Evolutionary conservation across 805 yeast genomes (phyloP).

Genomic region (Yarrowia sp.): DNA sequence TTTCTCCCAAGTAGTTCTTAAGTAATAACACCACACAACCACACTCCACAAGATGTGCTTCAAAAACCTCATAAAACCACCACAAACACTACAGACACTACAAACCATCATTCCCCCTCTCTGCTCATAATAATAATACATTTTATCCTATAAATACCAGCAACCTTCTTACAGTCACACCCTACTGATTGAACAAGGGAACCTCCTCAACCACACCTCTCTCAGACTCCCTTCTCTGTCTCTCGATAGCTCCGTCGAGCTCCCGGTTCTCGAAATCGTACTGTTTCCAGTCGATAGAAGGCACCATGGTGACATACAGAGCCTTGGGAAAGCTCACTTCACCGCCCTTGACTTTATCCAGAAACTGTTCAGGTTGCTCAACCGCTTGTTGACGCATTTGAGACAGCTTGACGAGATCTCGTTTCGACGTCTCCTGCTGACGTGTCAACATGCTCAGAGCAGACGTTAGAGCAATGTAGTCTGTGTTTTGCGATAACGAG

Average conservation of each 20-base stretch:
- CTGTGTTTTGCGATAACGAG: conserved; percentile 42
- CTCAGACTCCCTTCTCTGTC: conserved; percentile 1
- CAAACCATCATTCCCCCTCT: no score
- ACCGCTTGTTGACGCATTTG: conserved; percentile 45
- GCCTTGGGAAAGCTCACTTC: conserved; percentile 44
- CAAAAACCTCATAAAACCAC: no score
- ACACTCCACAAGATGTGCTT: no score
- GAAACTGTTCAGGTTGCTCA: conserved; percentile 45
- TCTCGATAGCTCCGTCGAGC: conserved; percentile 43
- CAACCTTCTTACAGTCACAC: no score
- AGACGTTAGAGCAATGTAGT: conserved; percentile 48
- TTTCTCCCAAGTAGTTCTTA: no score
- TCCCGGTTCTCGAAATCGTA: conserved; percentile 48
- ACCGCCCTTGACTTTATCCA: conserved; percentile 41
- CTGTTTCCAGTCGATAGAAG: conserved; percentile 48
- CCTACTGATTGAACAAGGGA: conserved; percentile 44
- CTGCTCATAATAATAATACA: conserved; percentile 1
- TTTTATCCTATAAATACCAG: conserved; percentile 14
- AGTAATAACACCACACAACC: no score
- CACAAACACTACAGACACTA: no score
- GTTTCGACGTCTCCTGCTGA: conserved; percentile 44
- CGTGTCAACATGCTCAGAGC: conserved; percentile 45
- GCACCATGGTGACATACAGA: conserved; percentile 48
- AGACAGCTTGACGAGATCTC: conserved; percentile 45
- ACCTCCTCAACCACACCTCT: conserved; percentile 45